phyloP scores from a whole-genome alignment of 208 protist genomes.

The Giardia muris region DNA sequence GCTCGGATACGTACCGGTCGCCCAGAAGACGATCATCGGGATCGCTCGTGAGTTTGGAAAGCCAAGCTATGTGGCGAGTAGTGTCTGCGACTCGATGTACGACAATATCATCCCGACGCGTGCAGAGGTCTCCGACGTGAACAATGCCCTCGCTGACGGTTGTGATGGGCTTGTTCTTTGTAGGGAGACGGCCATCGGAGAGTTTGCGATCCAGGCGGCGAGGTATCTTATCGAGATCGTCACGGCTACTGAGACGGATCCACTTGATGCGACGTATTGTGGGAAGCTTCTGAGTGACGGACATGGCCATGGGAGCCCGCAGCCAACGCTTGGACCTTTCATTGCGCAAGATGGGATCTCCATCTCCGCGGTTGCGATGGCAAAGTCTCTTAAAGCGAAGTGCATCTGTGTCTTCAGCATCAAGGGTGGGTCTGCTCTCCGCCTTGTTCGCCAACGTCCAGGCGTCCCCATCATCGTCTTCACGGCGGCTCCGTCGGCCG shows the following conservation, averaged over 20 bases:
- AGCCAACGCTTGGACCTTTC: neutral
- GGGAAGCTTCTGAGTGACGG: neutral
- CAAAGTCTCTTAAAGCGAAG: neutral
- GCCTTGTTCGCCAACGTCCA: neutral
- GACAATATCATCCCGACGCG: neutral
- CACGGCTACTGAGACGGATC: neutral
- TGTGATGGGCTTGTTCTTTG: slow-evolving; percentile 10
- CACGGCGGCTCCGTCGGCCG: neutral
- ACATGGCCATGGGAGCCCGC: neutral
- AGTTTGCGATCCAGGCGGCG: neutral
- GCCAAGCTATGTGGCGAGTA: neutral
- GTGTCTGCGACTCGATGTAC: neutral
- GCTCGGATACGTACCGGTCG: neutral
- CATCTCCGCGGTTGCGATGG: neutral
- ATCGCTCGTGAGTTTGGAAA: neutral
- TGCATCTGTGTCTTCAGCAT: neutral
- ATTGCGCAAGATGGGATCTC: neutral
- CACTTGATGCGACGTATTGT: neutral
- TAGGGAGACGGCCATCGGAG: neutral
- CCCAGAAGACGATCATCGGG: neutral
- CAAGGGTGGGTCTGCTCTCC: neutral
- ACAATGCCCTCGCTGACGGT: neutral
- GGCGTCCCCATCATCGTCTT: neutral
- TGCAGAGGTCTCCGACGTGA: neutral
- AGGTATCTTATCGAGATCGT: neutral